Evolutionary conservation across 805 yeast genomes (phyloP), one percentile per base, ranked within the genome.

Genomic region (Candida boidinii): DNA sequence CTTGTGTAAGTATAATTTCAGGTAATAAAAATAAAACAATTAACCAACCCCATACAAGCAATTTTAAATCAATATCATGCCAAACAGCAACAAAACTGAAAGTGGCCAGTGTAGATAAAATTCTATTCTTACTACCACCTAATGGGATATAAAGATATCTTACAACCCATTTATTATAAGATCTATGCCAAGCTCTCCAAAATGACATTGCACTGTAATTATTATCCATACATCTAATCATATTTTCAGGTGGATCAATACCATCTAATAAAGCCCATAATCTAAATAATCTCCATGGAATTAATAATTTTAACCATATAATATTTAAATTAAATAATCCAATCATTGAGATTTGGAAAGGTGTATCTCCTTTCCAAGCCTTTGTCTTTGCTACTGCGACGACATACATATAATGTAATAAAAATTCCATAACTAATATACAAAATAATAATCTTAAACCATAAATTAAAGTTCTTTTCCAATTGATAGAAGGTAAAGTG

Each of bases 181-280:
- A 80, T 49, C 97, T 73, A 58, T 92, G 99, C 99, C 99, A 92
- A 4, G 95, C 94, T 51, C 97, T 71, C 99, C 99, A 92, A 54
- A 92, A 92, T n/a, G 92, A 86, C 39, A 85, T 56, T 0, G 96
- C 92, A 22, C 94, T 81, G 55, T 79, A 92, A 58, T 92, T 92
- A 57, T 92, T 86, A 53, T 86, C 83, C 76, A 92, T 85, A 53
- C 97, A 88, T 37, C 99, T 67, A 36, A 92, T 77, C 97, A 92
- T 92, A 50, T 92, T 92, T 53, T 92, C 99, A 2, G 98, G 97
- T 0, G 97, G 84, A 49, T 92, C 97, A 33, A 90, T 85, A 0
- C 83, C 84, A 55, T 92, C 99, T n/a, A 84, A 44, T 36, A 92
- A 60, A 7, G 92, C 71, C 98, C 99, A 92, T 43, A 90, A 66